Conservation (phyloP, 352 stramenopile genomes). For the Phytophthora citrophthora region DNA sequence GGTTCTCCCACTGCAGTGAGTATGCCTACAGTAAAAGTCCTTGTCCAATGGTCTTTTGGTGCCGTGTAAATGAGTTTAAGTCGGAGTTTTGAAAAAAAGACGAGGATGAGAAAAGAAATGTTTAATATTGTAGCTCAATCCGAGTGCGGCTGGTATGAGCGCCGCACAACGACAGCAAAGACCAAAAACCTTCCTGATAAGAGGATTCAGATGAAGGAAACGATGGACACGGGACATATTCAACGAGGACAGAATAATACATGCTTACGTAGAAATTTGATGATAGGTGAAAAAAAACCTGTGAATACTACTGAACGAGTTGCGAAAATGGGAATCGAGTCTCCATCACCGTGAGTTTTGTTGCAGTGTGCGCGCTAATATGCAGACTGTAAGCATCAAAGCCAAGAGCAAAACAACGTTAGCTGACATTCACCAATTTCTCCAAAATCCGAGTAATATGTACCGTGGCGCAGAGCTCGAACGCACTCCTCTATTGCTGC, state of each 20-base stretch:
- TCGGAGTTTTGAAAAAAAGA: constrained; percentile 30
- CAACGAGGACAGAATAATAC: constrained; percentile 24
- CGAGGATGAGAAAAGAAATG: constrained; percentile 26
- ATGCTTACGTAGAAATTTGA: constrained; percentile 18
- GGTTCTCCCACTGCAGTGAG: constrained; percentile 1
- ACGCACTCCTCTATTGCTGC: constrained; percentile 85
- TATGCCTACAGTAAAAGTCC: constrained; percentile 24
- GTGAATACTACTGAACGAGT: constrained; percentile 28
- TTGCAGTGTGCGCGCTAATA: constrained; percentile 72
- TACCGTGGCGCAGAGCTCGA: constrained; percentile 78
- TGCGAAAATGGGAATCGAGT: background rate
- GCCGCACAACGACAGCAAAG: background rate
- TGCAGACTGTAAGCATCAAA: constrained; percentile 47
- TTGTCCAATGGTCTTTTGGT: constrained; percentile 9
- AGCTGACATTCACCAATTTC: background rate
- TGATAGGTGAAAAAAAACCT: constrained; percentile 1
- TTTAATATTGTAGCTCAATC: constrained; percentile 10
- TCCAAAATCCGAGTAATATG: constrained; percentile 14
- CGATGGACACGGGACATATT: constrained; percentile 27
- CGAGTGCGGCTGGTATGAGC: constrained; percentile 22
- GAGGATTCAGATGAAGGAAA: constrained; percentile 7
- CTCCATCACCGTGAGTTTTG: constrained; percentile 60
- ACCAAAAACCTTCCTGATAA: constrained; percentile 6
- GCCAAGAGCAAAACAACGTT: background rate
- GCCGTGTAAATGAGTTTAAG: constrained; percentile 40